These are phyloP conservation scores for Eucalyptus polyanthemos DNA, from an alignment of 345 rosid genomes.

Conservation along the genomic window DNA sequence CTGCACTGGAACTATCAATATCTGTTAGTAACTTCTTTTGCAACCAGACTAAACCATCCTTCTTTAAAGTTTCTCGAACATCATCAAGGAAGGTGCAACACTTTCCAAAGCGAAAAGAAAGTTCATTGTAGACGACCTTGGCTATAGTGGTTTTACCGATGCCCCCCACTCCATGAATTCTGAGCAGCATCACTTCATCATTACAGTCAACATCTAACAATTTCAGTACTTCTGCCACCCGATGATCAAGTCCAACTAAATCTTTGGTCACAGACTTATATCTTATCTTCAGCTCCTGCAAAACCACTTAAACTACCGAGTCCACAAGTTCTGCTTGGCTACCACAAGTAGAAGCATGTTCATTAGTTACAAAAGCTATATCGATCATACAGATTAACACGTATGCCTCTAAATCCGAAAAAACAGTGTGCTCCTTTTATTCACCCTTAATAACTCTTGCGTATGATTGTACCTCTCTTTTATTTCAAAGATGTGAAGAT, in stretches of 20 bases:
- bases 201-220: not conserved
- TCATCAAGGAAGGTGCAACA: slow-evolving; percentile 2
- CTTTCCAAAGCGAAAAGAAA: not conserved
- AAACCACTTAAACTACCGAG: fast-evolving
- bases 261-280: fast-evolving
- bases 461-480: too few species aligned
- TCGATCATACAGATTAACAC: not conserved
- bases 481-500: fast-evolving
- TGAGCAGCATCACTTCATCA: not conserved
- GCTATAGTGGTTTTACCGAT: not conserved
- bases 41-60: fast-evolving
- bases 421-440: too few species aligned
- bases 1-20: fast-evolving
- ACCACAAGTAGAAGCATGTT: not conserved
- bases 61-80: not conserved
- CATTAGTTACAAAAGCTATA: not conserved
- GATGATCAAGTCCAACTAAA: not conserved
- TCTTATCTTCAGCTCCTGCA: fast-evolving
- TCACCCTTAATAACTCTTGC: too few species aligned
- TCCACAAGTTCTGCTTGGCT: not conserved
- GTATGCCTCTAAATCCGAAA: not conserved
- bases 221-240: fast-evolving
- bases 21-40: not conserved
- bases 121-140: not conserved
- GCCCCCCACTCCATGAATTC: too few species aligned